Percentiles rank a stretch among this genome's conserved stretches.
phyloP scores from a whole-genome alignment of 1,284 basidiomycete genomes.

The Meira nashicola region DNA sequence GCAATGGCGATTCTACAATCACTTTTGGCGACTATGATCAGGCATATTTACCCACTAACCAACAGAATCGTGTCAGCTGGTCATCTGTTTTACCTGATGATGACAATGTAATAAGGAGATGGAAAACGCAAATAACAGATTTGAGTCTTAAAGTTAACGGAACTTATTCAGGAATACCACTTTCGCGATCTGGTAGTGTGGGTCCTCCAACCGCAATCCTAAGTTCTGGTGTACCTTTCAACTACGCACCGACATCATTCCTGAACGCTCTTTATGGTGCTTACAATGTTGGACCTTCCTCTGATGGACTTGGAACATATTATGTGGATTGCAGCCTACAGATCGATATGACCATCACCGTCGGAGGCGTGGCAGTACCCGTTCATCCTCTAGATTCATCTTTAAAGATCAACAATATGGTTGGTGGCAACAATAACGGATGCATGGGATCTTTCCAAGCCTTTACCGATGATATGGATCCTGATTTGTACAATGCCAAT shows the following conservation, averaged over 20 bases:
- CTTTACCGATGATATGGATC: slow-evolving; percentile 20
- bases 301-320: slow-evolving; percentile 31
- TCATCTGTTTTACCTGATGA: slow-evolving; percentile 26
- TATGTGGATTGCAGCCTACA: slow-evolving; percentile 39
- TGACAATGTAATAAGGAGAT: slow-evolving; percentile 33
- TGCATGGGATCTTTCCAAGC: slow-evolving; percentile 47
- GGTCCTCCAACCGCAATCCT: slow-evolving; percentile 21
- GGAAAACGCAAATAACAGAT: slow-evolving; percentile 29
- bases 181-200: slow-evolving; percentile 1
- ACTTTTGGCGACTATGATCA: slow-evolving; percentile 37
- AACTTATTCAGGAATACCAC: slow-evolving; percentile 19
- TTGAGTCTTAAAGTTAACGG: slow-evolving; percentile 26
- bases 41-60: slow-evolving; percentile 23
- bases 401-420: slow-evolving; percentile 16
- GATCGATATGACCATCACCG: slow-evolving; percentile 33
- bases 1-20: slow-evolving; percentile 34
- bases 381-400: slow-evolving; percentile 44
- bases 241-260: slow-evolving; percentile 26
- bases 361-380: slow-evolving; percentile 29
- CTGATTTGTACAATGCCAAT: slow-evolving; percentile 32
- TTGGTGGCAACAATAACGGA: slow-evolving; percentile 17
- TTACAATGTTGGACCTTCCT: slow-evolving; percentile 35
- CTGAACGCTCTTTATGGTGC: slow-evolving; percentile 45
- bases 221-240: slow-evolving; percentile 35
- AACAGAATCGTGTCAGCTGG: slow-evolving; percentile 20